Conservation (phyloP, 1,284 basidiomycete genomes). For the Marasmius oreades region DNA sequence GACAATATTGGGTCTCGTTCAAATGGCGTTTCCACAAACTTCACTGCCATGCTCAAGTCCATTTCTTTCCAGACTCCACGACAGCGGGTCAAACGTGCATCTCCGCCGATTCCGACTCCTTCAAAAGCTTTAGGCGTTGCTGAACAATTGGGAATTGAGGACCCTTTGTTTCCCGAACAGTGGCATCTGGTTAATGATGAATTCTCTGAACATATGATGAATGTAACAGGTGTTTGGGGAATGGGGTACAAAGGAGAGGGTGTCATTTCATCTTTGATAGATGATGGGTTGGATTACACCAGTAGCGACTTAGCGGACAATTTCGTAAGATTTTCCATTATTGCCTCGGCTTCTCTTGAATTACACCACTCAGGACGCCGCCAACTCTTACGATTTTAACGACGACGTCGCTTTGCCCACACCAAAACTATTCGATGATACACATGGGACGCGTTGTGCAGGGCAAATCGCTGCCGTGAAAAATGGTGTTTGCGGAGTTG, state of each 20-base stretch:
- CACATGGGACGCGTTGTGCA: constrained; percentile 97
- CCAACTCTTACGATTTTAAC: constrained; percentile 96
- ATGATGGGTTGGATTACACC: constrained; percentile 93
- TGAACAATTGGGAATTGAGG: constrained; percentile 69
- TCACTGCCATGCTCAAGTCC: constrained; percentile 56
- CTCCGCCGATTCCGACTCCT: constrained; percentile 43
- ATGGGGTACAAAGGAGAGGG: constrained; percentile 85
- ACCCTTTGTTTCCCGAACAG: constrained; percentile 85
- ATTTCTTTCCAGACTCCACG: constrained; percentile 58
- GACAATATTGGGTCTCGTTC: constrained; percentile 23
- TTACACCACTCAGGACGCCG: constrained; percentile 59
- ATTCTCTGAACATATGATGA: constrained; percentile 78
- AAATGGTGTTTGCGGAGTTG: constrained; percentile 94
- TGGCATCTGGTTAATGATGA: constrained; percentile 91
- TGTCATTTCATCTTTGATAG: constrained; percentile 87
- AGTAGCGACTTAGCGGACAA: constrained; percentile 87
- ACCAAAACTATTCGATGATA: constrained; percentile 88
- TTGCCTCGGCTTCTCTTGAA: constrained; percentile 7
- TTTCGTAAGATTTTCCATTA: constrained; percentile 72
- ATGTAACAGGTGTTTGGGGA: constrained; percentile 80
- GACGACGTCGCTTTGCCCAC: constrained; percentile 87
- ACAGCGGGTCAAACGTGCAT: constrained; percentile 65
- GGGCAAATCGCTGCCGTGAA: constrained; percentile 97
- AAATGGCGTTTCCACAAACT: constrained; percentile 26
- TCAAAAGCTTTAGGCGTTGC: constrained; percentile 44